Evolutionary conservation across 768 basidiomycete genomes (phyloP).

Genomic region (Tephrocybe sp.): DNA sequence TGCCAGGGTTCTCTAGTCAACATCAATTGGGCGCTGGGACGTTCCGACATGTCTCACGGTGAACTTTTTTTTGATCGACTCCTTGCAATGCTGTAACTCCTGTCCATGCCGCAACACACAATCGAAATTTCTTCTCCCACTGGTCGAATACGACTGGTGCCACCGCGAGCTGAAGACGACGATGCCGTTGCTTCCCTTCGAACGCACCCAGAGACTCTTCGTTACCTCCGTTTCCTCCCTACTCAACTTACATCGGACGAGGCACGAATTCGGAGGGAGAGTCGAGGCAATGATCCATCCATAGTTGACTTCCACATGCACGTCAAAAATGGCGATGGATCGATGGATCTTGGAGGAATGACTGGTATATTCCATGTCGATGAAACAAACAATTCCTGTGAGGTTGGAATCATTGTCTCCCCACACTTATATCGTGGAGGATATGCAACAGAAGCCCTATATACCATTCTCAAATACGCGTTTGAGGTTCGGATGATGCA

Average conservation of each 20-base stretch:
- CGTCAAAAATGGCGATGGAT: conserved; percentile 24
- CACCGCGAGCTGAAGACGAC: conserved; percentile 34
- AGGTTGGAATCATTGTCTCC: conserved; percentile 38
- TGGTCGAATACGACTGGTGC: conserved; percentile 32
- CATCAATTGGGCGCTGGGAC: too few relatives aligned
- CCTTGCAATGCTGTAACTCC: too few relatives aligned
- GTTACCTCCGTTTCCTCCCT: conserved; percentile 39
- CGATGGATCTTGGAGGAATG: conserved; percentile 31
- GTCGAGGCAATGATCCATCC: conserved; percentile 28
- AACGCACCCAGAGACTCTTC: conserved; percentile 34
- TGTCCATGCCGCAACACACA: conserved; percentile 31
- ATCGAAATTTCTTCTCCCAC: conserved; percentile 29
- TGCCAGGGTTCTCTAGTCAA: too few relatives aligned
- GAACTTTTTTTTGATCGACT: too few relatives aligned
- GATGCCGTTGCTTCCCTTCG: conserved; percentile 32
- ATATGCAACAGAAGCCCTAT: conserved; percentile 43
- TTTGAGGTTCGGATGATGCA: conserved; percentile 43
- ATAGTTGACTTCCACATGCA: conserved; percentile 38
- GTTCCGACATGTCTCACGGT: too few relatives aligned
- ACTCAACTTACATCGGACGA: conserved; percentile 33
- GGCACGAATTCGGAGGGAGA: conserved; percentile 30
- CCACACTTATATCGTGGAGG: conserved; percentile 36
- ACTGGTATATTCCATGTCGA: conserved; percentile 40
- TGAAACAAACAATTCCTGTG: conserved; percentile 31
- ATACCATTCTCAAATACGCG: conserved; percentile 34